These are phyloP conservation scores for Phaeolepiota aurea DNA, from an alignment of 768 basidiomycete species.

Conservation along the genomic window DNA sequence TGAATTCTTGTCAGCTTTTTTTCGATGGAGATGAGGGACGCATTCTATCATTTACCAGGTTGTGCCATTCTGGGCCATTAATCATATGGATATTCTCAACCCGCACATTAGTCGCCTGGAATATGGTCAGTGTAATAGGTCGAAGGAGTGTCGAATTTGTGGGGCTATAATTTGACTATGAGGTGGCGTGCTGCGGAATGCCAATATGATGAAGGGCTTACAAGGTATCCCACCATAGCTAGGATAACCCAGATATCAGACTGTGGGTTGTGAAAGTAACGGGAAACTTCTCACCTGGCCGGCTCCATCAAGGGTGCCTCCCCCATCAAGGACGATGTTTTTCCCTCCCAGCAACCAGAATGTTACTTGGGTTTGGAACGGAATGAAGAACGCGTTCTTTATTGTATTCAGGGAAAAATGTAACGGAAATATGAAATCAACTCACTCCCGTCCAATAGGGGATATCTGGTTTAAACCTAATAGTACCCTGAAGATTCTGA, in stretches of 20 bases:
- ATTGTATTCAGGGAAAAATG: background rate
- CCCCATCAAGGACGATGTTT: constrained; percentile 42
- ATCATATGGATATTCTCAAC: constrained; percentile 40
- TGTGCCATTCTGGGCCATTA: constrained; percentile 46
- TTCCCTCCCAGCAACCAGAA: constrained; percentile 50
- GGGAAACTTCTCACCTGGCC: constrained; percentile 39
- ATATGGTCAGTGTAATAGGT: constrained; percentile 49
- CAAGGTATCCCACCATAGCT: constrained; percentile 54
- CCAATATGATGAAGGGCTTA: too few relatives aligned
- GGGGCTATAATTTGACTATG: too few relatives aligned
- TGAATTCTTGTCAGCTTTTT: constrained; percentile 8
- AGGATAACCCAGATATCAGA: background rate
- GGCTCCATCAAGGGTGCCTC: constrained; percentile 57
- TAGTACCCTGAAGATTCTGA: constrained; percentile 41
- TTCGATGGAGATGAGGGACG: background rate
- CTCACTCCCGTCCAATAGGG: constrained; percentile 45
- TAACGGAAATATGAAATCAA: background rate
- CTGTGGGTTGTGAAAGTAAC: background rate
- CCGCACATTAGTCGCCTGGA: constrained; percentile 37
- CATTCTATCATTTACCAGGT: constrained; percentile 23
- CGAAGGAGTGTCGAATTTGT: constrained; percentile 37
- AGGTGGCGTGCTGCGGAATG: too few relatives aligned
- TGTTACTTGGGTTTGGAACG: constrained; percentile 44
- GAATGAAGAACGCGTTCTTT: constrained; percentile 43
- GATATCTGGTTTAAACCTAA: constrained; percentile 41